Conservation (phyloP, 139 green algal species). For the Tetradesmus obliquus region DNA sequence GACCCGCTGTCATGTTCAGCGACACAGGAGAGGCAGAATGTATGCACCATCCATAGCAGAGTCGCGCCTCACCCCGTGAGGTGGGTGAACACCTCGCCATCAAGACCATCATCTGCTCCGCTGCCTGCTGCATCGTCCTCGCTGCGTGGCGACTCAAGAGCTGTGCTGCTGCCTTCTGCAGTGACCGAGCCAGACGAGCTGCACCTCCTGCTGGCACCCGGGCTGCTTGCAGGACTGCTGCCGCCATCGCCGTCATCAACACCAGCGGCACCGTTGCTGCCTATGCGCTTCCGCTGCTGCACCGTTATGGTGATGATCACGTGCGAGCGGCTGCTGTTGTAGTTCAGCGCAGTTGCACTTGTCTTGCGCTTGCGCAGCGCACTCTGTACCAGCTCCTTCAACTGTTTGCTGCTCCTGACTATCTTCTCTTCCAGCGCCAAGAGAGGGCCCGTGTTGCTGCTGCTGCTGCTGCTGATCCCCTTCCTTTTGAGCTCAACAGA, state of each 20-base stretch:
- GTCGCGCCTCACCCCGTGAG: not conserved
- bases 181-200: not conserved
- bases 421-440: not conserved
- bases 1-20: too few relatives aligned
- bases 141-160: not conserved
- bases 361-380: conserved; percentile 13
- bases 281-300: not conserved
- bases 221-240: not conserved
- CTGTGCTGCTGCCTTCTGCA: not conserved
- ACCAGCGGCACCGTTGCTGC: not conserved
- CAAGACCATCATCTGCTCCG: not conserved
- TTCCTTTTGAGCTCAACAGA: not conserved
- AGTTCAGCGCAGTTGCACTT: not conserved
- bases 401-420: not conserved
- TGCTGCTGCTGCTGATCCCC: not conserved
- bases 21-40: not conserved
- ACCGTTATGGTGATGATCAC: conserved; percentile 22
- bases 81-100: not conserved
- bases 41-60: not conserved
- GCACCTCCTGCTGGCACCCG: not conserved
- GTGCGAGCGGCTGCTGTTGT: conserved; percentile 23
- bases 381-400: not conserved
- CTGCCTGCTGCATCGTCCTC: not conserved
- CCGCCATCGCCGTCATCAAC: not conserved
- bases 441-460: not conserved